phyloP scores from a whole-genome alignment of 805 yeast species.

The Lipomyces yamadae region DNA sequence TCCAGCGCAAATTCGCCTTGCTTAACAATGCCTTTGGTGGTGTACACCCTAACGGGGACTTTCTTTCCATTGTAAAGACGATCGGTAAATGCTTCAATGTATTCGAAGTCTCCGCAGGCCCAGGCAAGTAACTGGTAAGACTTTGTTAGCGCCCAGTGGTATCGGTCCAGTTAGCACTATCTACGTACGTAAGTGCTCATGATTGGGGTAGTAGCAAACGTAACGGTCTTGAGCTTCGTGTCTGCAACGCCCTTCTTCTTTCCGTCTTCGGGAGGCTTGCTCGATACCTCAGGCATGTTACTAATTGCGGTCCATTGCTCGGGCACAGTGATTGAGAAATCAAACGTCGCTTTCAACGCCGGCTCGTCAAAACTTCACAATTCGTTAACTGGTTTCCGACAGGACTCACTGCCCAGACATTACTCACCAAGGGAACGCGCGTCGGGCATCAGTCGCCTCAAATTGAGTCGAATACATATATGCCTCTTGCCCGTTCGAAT shows the following conservation, averaged over 20 bases:
- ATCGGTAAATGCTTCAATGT: slow-evolving; percentile 60
- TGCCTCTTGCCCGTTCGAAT: slow-evolving; percentile 64
- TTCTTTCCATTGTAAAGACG: slow-evolving; percentile 56
- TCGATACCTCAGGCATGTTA: slow-evolving; percentile 61
- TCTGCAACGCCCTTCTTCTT: slow-evolving; percentile 56
- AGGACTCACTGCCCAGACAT: not conserved
- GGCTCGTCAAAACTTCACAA: slow-evolving; percentile 71
- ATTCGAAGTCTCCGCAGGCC: slow-evolving; percentile 78
- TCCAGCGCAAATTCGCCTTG: slow-evolving; percentile 76
- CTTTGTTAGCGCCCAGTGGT: not conserved
- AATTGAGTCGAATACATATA: slow-evolving; percentile 83
- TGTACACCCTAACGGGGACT: slow-evolving; percentile 78
- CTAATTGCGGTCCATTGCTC: slow-evolving; percentile 45
- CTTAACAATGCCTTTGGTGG: slow-evolving; percentile 75
- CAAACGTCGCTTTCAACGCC: slow-evolving; percentile 73
- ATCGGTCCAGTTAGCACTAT: not conserved
- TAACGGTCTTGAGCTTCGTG: slow-evolving; percentile 77
- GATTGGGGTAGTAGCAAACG: slow-evolving; percentile 77
- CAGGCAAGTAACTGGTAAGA: slow-evolving; percentile 63
- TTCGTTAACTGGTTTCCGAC: not conserved
- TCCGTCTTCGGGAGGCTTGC: slow-evolving; percentile 62
- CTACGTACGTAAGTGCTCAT: slow-evolving; percentile 69
- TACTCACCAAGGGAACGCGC: slow-evolving; percentile 73
- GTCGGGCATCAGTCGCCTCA: slow-evolving; percentile 85
- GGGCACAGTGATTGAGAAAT: slow-evolving; percentile 58